Evolutionary conservation across 805 yeast species (phyloP).

Genomic region (Yarrowia deformans): DNA sequence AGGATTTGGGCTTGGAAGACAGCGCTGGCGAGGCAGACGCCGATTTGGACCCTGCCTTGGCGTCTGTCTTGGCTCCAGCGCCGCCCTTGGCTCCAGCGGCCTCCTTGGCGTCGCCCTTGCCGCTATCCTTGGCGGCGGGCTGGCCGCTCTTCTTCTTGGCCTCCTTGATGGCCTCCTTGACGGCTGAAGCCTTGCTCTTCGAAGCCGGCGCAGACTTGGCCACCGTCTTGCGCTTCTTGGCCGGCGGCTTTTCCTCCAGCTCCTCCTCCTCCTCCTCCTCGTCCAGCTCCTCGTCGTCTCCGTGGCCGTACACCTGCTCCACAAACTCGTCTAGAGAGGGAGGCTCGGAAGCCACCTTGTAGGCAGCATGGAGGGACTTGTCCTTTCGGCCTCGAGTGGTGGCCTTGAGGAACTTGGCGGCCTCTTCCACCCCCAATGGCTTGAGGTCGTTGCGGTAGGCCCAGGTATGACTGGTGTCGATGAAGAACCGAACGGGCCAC

Average conservation of each 20-base stretch:
- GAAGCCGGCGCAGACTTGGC: constrained; percentile 2
- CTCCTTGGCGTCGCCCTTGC: background rate
- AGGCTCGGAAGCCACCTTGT: constrained; percentile 62
- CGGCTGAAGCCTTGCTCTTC: constrained; percentile 21
- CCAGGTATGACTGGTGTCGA: constrained; percentile 79
- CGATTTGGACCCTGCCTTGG: constrained; percentile 29
- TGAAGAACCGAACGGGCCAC: constrained; percentile 70
- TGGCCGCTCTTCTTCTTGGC: constrained; percentile 18
- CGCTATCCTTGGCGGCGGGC: background rate
- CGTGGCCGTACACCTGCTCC: constrained; percentile 52
- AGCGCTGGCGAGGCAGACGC: constrained; percentile 23
- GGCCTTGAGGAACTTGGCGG: constrained; percentile 52
- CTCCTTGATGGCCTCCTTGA: constrained; percentile 22
- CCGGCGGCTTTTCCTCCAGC: constrained; percentile 39
- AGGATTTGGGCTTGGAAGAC: constrained; percentile 37
- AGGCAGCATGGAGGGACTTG: constrained; percentile 59
- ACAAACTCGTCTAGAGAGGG: constrained; percentile 57
- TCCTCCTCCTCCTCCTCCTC: constrained; percentile 50
- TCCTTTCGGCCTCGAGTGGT: constrained; percentile 52
- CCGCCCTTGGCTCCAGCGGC: background rate
- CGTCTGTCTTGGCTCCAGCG: constrained; percentile 4
- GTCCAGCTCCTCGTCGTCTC: constrained; percentile 42
- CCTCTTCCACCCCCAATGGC: constrained; percentile 54
- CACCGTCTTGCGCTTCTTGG: constrained; percentile 26
- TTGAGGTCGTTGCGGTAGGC: constrained; percentile 61